Conservation (phyloP, 2,329 filamentous ascomycete genomes). For the Fusarium sp. region DNA sequence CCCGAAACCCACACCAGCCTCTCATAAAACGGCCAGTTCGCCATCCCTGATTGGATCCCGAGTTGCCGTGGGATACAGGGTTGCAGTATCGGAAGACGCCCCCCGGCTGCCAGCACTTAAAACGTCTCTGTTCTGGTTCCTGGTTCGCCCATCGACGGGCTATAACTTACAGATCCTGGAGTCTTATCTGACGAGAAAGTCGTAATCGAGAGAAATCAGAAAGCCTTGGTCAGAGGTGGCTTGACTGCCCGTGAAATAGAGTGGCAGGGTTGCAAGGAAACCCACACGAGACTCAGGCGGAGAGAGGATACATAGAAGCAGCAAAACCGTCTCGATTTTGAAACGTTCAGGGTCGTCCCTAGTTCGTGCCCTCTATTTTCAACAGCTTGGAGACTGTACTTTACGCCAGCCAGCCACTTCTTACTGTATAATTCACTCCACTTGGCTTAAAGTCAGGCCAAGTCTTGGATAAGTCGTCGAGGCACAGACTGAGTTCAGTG, state of each 20-base stretch:
- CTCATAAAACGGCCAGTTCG: conserved; percentile 10
- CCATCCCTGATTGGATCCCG: conserved; percentile 12
- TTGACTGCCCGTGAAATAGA: conserved; percentile 5
- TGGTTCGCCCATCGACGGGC: conserved; percentile 20
- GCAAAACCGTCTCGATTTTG: conserved; percentile 4
- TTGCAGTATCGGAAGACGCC: conserved; percentile 22
- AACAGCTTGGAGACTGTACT: not conserved
- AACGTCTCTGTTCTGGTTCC: conserved; percentile 17
- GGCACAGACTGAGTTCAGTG: conserved; percentile 28
- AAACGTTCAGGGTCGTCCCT: conserved; percentile 12
- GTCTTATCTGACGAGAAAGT: conserved; percentile 10
- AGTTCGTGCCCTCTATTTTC: not conserved
- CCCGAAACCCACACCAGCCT: conserved; percentile 14
- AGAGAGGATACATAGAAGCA: conserved; percentile 19
- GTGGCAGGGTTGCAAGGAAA: conserved; percentile 26
- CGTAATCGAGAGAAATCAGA: conserved; percentile 1
- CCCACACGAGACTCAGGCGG: not conserved
- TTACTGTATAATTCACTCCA: not conserved
- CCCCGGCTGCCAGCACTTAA: conserved; percentile 34
- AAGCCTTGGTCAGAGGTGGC: not conserved
- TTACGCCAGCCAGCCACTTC: conserved; percentile 9
- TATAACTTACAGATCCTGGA: conserved; percentile 15
- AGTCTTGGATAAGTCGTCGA: not conserved
- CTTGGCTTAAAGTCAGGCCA: not conserved
- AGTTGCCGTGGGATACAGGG: conserved; percentile 30